phyloP scores from a whole-genome alignment of 176 grass and related monocot species.

The Oryza rufipogon region DNA sequence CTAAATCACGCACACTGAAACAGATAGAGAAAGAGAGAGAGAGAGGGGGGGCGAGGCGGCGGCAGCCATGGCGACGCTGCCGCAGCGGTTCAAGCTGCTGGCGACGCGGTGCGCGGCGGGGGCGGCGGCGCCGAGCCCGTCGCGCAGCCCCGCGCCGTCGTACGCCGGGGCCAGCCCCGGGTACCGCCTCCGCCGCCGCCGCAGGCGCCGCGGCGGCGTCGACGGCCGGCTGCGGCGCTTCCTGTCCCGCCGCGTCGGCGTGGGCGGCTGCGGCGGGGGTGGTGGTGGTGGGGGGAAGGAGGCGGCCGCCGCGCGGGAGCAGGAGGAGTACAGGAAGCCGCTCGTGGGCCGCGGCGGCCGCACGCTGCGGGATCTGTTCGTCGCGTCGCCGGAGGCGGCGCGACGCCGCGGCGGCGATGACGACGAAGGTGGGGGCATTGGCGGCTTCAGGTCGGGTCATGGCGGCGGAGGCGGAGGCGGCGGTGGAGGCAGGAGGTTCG shows the following conservation, averaged over 20 bases:
- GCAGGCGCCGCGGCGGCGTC: constrained; percentile 15
- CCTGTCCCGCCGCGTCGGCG: constrained; percentile 25
- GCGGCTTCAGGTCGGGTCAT: not conserved
- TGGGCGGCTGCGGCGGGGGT: too few species aligned
- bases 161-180: constrained; percentile 30
- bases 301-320: not conserved
- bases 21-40: not conserved
- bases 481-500: constrained; percentile 31
- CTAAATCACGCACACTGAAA: constrained; percentile 23
- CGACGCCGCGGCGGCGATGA: constrained; percentile 6
- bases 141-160: constrained; percentile 39
- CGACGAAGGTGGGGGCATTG: not conserved
- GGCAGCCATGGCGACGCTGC: constrained; percentile 64
- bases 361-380: constrained; percentile 78
- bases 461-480: not conserved
- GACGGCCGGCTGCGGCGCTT: constrained; percentile 27
- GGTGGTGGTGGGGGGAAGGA: too few species aligned
- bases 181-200: constrained; percentile 43
- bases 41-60: not conserved
- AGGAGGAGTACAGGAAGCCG: constrained; percentile 53
- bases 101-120: constrained; percentile 66
- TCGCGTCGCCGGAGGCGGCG: constrained; percentile 56
- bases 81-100: constrained; percentile 72
- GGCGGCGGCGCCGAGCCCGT: constrained; percentile 48
- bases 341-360: constrained; percentile 32